Evolutionary conservation across 2,329 filamentous ascomycete species (phyloP), one percentile per base, ranked within the genome.

Genomic region (Fusarium pilosicola): DNA sequence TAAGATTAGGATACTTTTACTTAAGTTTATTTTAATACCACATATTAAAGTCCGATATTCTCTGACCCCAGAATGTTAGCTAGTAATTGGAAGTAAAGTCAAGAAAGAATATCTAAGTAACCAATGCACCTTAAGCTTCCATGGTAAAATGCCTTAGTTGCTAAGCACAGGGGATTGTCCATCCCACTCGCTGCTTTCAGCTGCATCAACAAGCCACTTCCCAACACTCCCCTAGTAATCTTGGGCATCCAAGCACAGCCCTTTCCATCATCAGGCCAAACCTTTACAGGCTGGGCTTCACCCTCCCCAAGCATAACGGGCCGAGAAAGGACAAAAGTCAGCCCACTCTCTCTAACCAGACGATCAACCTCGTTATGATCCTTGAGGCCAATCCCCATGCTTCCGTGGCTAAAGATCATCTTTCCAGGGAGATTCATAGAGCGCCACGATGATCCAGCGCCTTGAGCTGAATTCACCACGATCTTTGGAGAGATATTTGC

Each of bases 211-310:
- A 0, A 75, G 39, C 73, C 73, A 75, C 8, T 65, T 70, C 6
- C 44, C 73, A 1, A 74, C 22, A 20, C 60, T 74, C 2, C 24
- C 28, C 71, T 62, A 0, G 64, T 69, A 24, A 74, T 70, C 18
- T 64, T 73, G 1, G 71, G 71, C 66, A 74, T 72, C 71, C 71
- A 74, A 6, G 71, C 57, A 17, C 70, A 74, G 0, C 71, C 71
- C 26, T 70, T 64, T 7, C 71, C 71, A 55, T 74, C 64, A 9
- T 74, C 68, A 9, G 71, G 56, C 71, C 71, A 74, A 3, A 73
- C 56, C 32, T 63, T 74, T 0, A 74, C 56, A 9, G 39, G 17
- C 15, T 30, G 51, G 4, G 30, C 68, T 3, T 66, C 59, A 9
- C 68, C 71, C 3, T 74, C 71, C 0, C 32, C 34, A 28, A 74